Evolutionary conservation across 176 grass and related monocot genomes (phyloP).

Genomic region (Neostapfia colusana): DNA sequence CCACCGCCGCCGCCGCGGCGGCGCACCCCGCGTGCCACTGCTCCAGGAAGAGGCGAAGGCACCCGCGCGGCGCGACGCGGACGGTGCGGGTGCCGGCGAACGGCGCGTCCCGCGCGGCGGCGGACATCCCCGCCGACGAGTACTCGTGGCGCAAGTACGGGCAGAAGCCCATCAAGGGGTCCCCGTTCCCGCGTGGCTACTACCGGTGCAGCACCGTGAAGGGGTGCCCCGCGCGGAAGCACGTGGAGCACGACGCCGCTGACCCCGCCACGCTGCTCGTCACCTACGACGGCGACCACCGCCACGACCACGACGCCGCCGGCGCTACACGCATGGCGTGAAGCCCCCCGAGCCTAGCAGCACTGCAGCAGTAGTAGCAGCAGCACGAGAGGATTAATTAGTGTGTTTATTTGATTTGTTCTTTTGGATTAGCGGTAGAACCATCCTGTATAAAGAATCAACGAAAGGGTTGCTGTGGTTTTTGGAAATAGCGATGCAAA

Average conservation of each 20-base stretch:
- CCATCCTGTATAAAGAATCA: slow-evolving; percentile 22
- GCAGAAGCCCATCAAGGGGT: slow-evolving; percentile 94
- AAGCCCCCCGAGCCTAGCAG: not conserved
- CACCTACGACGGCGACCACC: slow-evolving; percentile 80
- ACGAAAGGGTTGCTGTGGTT: not conserved
- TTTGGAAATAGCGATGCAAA: too few species aligned
- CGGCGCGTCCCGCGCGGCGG: not conserved
- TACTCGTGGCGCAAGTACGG: slow-evolving; percentile 91
- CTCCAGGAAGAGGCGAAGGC: slow-evolving; percentile 57
- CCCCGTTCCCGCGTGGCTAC: slow-evolving; percentile 77
- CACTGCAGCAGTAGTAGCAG: not conserved
- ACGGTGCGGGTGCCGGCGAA: slow-evolving; percentile 48
- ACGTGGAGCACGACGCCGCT: slow-evolving; percentile 79
- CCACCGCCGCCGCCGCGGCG: not conserved
- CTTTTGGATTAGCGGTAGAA: not conserved
- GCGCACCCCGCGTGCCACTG: slow-evolving; percentile 68
- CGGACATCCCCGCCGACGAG: slow-evolving; percentile 71
- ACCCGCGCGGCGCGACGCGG: slow-evolving; percentile 25
- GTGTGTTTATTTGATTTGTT: slow-evolving; percentile 14
- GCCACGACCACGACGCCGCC: slow-evolving; percentile 33
- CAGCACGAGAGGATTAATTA: too few species aligned
- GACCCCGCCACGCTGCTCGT: slow-evolving; percentile 74
- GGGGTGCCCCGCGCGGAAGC: slow-evolving; percentile 80
- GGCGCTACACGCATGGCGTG: not conserved
- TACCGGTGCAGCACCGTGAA: slow-evolving; percentile 76